Evolutionary conservation across 768 basidiomycete genomes (phyloP).

Genomic region (Lactifluus volemus): DNA sequence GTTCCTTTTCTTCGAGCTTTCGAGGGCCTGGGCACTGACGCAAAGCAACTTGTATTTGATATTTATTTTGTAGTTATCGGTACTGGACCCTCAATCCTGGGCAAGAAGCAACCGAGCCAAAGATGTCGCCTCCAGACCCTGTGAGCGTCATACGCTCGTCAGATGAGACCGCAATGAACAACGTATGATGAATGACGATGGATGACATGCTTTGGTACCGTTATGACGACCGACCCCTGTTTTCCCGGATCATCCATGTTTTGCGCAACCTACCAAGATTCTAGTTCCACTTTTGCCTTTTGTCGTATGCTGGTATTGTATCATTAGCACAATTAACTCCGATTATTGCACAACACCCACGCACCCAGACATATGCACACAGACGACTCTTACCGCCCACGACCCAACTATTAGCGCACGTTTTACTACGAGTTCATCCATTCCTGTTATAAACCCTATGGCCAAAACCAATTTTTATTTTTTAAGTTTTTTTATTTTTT

Average conservation of each 20-base stretch:
- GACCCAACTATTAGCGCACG: not conserved
- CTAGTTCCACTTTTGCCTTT: not conserved
- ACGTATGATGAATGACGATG: not conserved
- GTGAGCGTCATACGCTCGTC: constrained; percentile 5
- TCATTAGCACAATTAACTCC: not conserved
- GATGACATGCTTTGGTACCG: not conserved
- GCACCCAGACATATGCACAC: too few species aligned
- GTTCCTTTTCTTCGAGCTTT: not conserved
- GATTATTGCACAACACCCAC: not conserved
- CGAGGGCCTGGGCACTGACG: constrained; percentile 4
- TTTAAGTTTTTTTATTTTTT: not conserved
- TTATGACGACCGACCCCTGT: not conserved
- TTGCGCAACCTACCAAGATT: not conserved
- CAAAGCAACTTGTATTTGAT: not conserved
- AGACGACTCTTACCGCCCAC: not conserved
- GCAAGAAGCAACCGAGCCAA: constrained; percentile 35
- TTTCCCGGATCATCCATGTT: not conserved
- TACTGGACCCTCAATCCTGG: constrained; percentile 48
- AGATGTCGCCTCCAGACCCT: constrained; percentile 36
- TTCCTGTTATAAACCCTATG: not conserved
- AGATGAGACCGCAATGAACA: not conserved
- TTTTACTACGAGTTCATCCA: not conserved
- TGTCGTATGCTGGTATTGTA: not conserved
- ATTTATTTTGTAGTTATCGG: constrained; percentile 28
- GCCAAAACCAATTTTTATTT: not conserved